Evolutionary conservation across 164 flowering plant genomes (phyloP).

Genomic region (Echeveria elegans): DNA sequence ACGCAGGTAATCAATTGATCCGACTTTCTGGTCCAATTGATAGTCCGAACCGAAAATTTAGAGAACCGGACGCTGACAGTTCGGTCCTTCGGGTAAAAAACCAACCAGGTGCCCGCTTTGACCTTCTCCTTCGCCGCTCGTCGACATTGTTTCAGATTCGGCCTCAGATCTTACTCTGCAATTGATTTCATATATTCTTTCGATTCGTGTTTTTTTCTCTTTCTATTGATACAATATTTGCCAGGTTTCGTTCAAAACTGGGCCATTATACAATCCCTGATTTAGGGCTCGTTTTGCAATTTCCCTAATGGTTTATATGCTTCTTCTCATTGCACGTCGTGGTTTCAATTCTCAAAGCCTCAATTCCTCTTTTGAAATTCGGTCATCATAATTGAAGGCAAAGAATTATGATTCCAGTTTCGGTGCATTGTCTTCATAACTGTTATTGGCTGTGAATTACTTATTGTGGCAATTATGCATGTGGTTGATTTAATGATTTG

Average conservation of each 20-base stretch:
- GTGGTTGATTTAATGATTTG: too few relatives aligned
- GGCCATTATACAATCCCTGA: constrained; percentile 5
- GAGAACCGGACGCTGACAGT: not conserved
- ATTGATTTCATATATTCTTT: constrained; percentile 10
- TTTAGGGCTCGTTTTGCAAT: too few relatives aligned
- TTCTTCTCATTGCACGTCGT: too few relatives aligned
- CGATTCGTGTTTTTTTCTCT: constrained; percentile 14
- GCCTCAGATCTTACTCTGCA: constrained; percentile 10
- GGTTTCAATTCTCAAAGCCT: too few relatives aligned
- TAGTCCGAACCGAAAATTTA: not conserved
- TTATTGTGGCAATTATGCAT: not conserved
- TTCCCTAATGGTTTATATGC: too few relatives aligned
- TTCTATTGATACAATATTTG: constrained; percentile 14
- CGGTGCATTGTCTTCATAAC: too few relatives aligned
- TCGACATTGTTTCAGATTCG: not conserved
- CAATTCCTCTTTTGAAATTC: too few relatives aligned
- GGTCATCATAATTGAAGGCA: not conserved
- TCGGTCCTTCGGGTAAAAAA: not conserved
- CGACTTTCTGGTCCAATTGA: not conserved
- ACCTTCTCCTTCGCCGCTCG: not conserved
- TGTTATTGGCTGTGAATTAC: too few relatives aligned
- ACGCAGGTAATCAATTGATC: not conserved
- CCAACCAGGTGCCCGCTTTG: constrained; percentile 1
- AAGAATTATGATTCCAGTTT: not conserved
- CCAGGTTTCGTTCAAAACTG: not conserved